phyloP scores from a whole-genome alignment of 768 basidiomycete genomes.

The Leucosporidium creatinivorum region DNA sequence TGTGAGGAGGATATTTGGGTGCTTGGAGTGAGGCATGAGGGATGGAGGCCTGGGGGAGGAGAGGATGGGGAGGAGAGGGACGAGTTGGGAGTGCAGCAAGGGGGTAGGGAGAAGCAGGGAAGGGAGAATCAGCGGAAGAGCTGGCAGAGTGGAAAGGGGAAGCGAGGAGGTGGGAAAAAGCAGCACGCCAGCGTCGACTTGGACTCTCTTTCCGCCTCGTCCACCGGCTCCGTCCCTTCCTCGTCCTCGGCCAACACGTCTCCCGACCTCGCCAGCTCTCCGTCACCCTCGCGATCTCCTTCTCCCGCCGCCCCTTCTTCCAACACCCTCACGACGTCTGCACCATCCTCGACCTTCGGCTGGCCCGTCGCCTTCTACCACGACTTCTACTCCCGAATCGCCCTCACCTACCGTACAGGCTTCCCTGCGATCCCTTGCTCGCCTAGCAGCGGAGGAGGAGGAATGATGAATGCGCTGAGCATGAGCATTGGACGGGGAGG shows the following conservation, averaged over 20 bases:
- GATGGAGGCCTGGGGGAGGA: constrained; percentile 42
- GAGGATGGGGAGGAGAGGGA: constrained; percentile 1
- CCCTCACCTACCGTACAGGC: constrained; percentile 86
- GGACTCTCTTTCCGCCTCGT: constrained; percentile 43
- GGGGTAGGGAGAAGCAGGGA: constrained; percentile 2
- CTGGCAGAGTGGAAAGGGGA: neutral
- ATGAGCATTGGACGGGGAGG: constrained; percentile 53
- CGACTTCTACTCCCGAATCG: constrained; percentile 80
- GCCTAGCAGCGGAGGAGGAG: constrained; percentile 28
- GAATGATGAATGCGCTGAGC: constrained; percentile 23
- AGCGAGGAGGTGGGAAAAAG: neutral
- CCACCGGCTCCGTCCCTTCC: constrained; percentile 45
- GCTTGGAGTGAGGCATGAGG: constrained; percentile 71
- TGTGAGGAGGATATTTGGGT: constrained; percentile 81
- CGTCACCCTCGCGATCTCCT: neutral
- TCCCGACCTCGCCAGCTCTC: neutral
- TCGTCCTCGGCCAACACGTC: constrained; percentile 42
- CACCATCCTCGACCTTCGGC: constrained; percentile 27
- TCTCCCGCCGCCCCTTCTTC: constrained; percentile 30
- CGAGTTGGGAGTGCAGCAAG: neutral
- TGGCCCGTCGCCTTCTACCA: constrained; percentile 80
- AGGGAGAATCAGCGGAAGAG: neutral
- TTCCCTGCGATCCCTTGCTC: constrained; percentile 65
- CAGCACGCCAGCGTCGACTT: neutral
- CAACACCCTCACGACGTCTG: constrained; percentile 6